Evolutionary conservation across 1,139 yeast species (phyloP).

Genomic region (Yamadazyma sp.): DNA sequence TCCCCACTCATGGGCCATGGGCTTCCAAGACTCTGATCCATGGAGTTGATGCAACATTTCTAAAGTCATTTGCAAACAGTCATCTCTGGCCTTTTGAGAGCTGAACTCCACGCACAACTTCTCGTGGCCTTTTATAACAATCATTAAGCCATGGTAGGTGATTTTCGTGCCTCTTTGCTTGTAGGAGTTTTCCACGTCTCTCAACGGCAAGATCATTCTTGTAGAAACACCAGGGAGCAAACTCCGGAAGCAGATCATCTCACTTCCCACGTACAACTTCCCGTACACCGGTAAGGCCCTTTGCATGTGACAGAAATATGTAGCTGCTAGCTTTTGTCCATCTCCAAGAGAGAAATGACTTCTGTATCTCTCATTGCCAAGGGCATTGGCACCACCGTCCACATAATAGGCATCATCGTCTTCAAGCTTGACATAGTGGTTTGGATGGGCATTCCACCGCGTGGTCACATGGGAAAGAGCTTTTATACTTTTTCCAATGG

Average conservation of each 20-base stretch:
- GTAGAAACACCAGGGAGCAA: constrained; percentile 77
- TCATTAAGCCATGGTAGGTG: constrained; percentile 62
- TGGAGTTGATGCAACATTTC: constrained; percentile 47
- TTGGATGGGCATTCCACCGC: constrained; percentile 64
- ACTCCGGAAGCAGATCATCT: constrained; percentile 73
- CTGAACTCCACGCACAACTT: constrained; percentile 78
- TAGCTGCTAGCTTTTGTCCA: constrained; percentile 55
- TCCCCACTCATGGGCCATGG: constrained; percentile 32
- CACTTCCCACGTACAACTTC: constrained; percentile 68
- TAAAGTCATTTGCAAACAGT: constrained; percentile 58
- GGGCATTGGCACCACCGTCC: constrained; percentile 40
- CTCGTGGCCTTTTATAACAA: constrained; percentile 72
- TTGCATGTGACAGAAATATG: constrained; percentile 71
- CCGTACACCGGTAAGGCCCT: constrained; percentile 81
- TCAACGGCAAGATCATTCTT: constrained; percentile 78
- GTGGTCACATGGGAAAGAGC: constrained; percentile 41
- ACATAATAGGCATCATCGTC: constrained; percentile 43
- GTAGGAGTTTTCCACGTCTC: constrained; percentile 66
- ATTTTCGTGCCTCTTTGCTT: constrained; percentile 55
- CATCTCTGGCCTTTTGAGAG: constrained; percentile 65
- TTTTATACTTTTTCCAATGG: constrained; percentile 30
- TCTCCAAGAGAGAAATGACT: constrained; percentile 63
- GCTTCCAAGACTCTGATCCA: constrained; percentile 26
- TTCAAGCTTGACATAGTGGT: constrained; percentile 50
- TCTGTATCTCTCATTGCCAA: constrained; percentile 56